These are phyloP conservation scores for Cotoneaster glaucophyllus DNA, from an alignment of 306 rosid genomes.

Conservation along the genomic window DNA sequence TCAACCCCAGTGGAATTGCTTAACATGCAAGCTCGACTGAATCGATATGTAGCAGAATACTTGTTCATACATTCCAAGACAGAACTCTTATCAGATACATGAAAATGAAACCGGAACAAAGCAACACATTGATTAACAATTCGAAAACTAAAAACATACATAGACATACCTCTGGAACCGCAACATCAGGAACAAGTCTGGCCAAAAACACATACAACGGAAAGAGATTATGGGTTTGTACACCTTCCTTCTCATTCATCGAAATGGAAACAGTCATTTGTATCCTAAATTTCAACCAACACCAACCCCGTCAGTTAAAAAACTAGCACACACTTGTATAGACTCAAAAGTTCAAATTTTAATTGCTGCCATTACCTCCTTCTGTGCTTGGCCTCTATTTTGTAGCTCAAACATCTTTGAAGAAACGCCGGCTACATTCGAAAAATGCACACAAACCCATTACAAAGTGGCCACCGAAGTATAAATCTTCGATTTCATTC, in stretches of 20 bases:
- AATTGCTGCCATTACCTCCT: conserved; percentile 41
- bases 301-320: conserved; percentile 17
- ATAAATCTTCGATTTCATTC: neutral
- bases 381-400: conserved; percentile 50
- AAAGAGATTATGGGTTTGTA: conserved; percentile 33
- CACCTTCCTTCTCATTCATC: conserved; percentile 26
- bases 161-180: conserved; percentile 44
- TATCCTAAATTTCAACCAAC: conserved; percentile 45
- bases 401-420: conserved; percentile 72
- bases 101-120: neutral
- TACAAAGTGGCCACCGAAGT: neutral
- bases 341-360: neutral
- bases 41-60: conserved; percentile 54
- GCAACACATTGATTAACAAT: neutral
- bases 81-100: conserved; percentile 8
- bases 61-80: conserved; percentile 17
- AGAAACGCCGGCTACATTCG: conserved; percentile 56
- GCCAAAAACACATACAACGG: conserved; percentile 69
- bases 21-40: conserved; percentile 45
- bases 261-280: conserved; percentile 52
- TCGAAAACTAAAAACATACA: conserved; percentile 8
- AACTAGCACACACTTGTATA: neutral
- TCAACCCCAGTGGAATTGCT: conserved; percentile 30
- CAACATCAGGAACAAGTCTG: conserved; percentile 40
- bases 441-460: conserved; percentile 1